A percentile compares a stretch with the other conserved stretches of the same genome.
phyloP scores from a whole-genome alignment of 2,329 filamentous ascomycete species.

The Didymellaceae sp. region DNA sequence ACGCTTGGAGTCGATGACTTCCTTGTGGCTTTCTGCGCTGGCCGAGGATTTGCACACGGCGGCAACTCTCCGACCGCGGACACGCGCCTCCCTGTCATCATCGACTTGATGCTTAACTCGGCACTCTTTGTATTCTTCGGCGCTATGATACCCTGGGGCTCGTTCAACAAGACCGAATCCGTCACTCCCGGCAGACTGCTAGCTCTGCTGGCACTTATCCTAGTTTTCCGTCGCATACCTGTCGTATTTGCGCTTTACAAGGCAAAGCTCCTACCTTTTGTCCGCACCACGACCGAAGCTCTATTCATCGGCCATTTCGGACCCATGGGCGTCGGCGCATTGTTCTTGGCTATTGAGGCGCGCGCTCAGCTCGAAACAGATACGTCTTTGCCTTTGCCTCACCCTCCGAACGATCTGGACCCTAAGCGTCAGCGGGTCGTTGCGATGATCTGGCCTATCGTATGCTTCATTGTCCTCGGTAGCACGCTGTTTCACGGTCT shows the following conservation, averaged over 20 bases:
- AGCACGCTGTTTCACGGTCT: conserved; percentile 63
- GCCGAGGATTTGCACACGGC: conserved; percentile 61
- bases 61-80: conserved; percentile 59
- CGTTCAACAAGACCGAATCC: conserved; percentile 46
- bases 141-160: conserved; percentile 59
- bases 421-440: conserved; percentile 49
- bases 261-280: conserved; percentile 53
- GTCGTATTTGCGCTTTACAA: conserved; percentile 57
- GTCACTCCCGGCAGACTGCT: conserved; percentile 55
- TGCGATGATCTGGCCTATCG: conserved; percentile 60
- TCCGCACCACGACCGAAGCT: conserved; percentile 59
- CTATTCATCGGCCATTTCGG: conserved; percentile 64
- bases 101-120: conserved; percentile 63
- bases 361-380: conserved; percentile 60
- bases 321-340: conserved; percentile 63
- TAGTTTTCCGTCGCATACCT: conserved; percentile 61
- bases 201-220: conserved; percentile 56
- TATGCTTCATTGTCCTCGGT: conserved; percentile 62
- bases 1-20: conserved; percentile 63
- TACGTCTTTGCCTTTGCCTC: conserved; percentile 52
- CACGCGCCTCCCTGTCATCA: conserved; percentile 56
- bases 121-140: conserved; percentile 65
- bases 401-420: conserved; percentile 50
- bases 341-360: conserved; percentile 64
- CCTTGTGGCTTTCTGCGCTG: conserved; percentile 63